Percentiles rank a stretch among this genome's conserved stretches.
Evolutionary conservation across 2,329 filamentous ascomycete genomes (phyloP).

Genomic region (Ilyonectria sp.): DNA sequence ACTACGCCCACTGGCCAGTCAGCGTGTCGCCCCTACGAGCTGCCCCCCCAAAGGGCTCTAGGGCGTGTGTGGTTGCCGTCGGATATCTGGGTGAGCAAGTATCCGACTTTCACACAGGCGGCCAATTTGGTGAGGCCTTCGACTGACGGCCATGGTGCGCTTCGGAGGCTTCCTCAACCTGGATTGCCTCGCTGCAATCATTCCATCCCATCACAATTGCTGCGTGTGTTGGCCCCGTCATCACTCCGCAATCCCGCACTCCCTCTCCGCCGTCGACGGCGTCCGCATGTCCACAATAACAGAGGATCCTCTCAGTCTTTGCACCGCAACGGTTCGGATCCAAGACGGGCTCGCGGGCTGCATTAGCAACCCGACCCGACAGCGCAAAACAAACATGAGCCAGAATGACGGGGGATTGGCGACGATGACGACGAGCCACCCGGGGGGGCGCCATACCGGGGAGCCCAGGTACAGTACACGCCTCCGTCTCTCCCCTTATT

Average conservation of each 20-base stretch:
- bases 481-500: conserved; percentile 3
- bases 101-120: neutral
- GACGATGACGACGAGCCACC: conserved; percentile 19
- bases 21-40: neutral
- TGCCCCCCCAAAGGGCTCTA: conserved; percentile 11
- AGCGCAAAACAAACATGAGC: conserved; percentile 14
- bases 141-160: neutral
- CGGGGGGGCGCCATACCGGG: conserved; percentile 10
- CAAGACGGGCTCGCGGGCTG: conserved; percentile 26
- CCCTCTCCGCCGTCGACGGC: conserved; percentile 7
- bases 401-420: conserved; percentile 11
- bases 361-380: conserved; percentile 43
- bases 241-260: conserved; percentile 18
- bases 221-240: conserved; percentile 8
- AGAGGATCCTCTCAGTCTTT: conserved; percentile 5
- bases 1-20: conserved; percentile 14
- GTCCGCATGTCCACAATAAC: conserved; percentile 1
- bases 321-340: neutral
- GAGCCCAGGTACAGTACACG: conserved; percentile 12
- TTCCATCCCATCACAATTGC: neutral
- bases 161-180: neutral
- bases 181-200: neutral
- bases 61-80: conserved; percentile 14
- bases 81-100: conserved; percentile 3
- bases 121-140: neutral